These are phyloP conservation scores for Croton laevigatus DNA, from an alignment of 441 rosid species.

Conservation along the genomic window DNA sequence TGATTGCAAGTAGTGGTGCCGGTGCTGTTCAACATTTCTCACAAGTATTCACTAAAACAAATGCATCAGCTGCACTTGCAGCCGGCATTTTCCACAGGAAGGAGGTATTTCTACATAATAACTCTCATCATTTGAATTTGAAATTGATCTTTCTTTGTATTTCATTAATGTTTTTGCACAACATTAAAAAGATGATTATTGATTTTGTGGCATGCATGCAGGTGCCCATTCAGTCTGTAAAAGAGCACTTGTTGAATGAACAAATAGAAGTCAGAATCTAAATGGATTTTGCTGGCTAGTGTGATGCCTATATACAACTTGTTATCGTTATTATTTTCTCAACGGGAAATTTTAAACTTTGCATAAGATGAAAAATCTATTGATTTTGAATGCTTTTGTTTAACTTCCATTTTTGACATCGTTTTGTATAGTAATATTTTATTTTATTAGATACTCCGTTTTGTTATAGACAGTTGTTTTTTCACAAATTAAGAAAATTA, in stretches of 20 bases:
- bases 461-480: too few relatives aligned
- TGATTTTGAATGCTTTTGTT: neutral
- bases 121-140: neutral
- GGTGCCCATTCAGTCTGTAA: constrained; percentile 81
- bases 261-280: constrained; percentile 70
- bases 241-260: constrained; percentile 64
- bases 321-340: neutral
- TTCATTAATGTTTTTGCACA: too few relatives aligned
- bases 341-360: neutral
- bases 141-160: neutral
- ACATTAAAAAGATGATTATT: neutral
- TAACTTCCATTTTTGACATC: neutral
- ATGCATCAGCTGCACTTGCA: constrained; percentile 95
- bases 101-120: constrained; percentile 51
- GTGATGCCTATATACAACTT: too few relatives aligned
- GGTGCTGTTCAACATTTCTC: constrained; percentile 79
- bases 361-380: neutral
- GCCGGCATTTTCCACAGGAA: constrained; percentile 98
- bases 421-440: too few relatives aligned
- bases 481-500: too few relatives aligned
- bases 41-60: constrained; percentile 70
- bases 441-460: too few relatives aligned
- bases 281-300: neutral
- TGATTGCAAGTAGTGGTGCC: constrained; percentile 97
- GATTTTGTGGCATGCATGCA: constrained; percentile 33